phyloP scores from a whole-genome alignment of 169 alveolate species.

The Cryptosporidium sp. region DNA sequence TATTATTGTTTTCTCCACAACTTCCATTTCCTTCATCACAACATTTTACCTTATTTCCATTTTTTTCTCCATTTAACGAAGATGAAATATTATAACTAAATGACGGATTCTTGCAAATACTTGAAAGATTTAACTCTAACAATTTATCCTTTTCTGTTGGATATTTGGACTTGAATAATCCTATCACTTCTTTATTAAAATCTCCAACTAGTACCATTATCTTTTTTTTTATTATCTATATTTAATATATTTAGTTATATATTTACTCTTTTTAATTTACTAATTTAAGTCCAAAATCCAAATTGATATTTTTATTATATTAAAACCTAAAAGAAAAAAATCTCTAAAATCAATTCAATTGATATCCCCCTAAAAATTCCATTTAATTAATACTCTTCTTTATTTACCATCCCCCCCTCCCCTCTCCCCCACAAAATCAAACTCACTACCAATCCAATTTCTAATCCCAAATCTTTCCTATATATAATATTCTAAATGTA shows the following conservation, averaged over 20 bases:
- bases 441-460: background rate
- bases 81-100: background rate
- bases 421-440: background rate
- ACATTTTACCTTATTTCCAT: background rate
- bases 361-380: background rate
- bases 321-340: no score
- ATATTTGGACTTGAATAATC: constrained; percentile 44
- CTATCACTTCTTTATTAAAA: constrained; percentile 37
- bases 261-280: background rate
- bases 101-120: constrained; percentile 50
- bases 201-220: constrained; percentile 63
- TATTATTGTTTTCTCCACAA: background rate
- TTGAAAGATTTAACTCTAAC: constrained; percentile 35
- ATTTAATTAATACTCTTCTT: background rate
- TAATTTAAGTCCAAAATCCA: no score
- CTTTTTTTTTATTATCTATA: background rate
- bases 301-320: no score
- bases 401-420: background rate
- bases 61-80: background rate
- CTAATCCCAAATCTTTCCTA: background rate
- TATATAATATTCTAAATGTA: no score
- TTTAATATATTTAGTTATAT: background rate
- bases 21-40: background rate
- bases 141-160: constrained; percentile 57
- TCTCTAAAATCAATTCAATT: no score